phyloP scores from a whole-genome alignment of 495 filamentous ascomycete species.

The Hypoxylon intermedium region DNA sequence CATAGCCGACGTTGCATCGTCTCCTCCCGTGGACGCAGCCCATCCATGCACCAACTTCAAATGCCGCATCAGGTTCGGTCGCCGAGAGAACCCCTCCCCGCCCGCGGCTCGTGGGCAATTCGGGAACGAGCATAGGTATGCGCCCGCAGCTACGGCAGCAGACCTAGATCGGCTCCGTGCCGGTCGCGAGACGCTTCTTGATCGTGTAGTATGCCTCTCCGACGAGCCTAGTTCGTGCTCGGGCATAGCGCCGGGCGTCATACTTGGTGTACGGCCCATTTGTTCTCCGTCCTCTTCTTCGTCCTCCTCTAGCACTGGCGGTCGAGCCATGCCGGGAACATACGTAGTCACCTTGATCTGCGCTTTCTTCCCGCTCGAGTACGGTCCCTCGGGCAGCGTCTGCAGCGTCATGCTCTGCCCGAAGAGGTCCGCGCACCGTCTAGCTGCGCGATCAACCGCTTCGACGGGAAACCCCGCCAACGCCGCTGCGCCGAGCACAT shows the following conservation, averaged over 20 bases:
- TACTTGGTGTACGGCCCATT: not conserved
- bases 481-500: slow-evolving; percentile 76
- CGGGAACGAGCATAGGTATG: slow-evolving; percentile 40
- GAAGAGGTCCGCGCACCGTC: slow-evolving; percentile 76
- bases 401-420: slow-evolving; percentile 68
- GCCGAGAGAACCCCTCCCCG: slow-evolving; percentile 43
- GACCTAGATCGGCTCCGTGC: slow-evolving; percentile 6
- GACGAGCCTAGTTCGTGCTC: slow-evolving; percentile 11
- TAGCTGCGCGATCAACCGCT: slow-evolving; percentile 68
- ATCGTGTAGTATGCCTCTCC: no score
- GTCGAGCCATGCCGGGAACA: slow-evolving; percentile 40
- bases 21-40: not conserved
- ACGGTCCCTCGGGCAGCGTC: slow-evolving; percentile 57
- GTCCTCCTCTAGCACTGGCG: slow-evolving; percentile 49
- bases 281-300: slow-evolving; percentile 35
- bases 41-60: slow-evolving; percentile 48
- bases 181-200: not conserved
- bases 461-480: slow-evolving; percentile 67
- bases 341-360: slow-evolving; percentile 37
- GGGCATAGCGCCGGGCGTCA: not conserved
- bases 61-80: slow-evolving; percentile 43
- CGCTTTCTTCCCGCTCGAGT: slow-evolving; percentile 15
- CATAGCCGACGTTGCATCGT: not conserved
- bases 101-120: slow-evolving; percentile 41
- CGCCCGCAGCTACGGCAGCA: slow-evolving; percentile 1